A percentile compares a stretch with the other conserved stretches of the same genome.
Conservation (phyloP, 2,329 filamentous ascomycete species). For the Claviceps sp. region DNA sequence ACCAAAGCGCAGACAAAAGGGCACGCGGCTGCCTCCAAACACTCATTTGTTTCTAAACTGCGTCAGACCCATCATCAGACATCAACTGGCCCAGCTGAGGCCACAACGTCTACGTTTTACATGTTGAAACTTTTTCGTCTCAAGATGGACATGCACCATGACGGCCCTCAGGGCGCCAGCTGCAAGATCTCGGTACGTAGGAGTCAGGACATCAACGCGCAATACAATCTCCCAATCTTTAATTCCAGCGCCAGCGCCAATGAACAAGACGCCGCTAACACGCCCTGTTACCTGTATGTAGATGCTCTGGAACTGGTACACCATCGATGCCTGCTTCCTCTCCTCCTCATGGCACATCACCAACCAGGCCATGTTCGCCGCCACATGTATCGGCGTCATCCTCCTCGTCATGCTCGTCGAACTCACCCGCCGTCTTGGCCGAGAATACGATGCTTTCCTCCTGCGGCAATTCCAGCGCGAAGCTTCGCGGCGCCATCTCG, state of each 20-base stretch:
- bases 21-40: too few relatives aligned
- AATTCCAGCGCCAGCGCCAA: not conserved
- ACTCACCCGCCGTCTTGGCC: slow-evolving; percentile 52
- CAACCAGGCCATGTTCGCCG: slow-evolving; percentile 60
- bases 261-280: not conserved
- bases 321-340: slow-evolving; percentile 60
- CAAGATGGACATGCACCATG: slow-evolving; percentile 13
- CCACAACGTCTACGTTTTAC: not conserved
- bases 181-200: slow-evolving; percentile 22
- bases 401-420: slow-evolving; percentile 60
- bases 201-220: not conserved
- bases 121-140: too few relatives aligned
- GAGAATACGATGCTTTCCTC: slow-evolving; percentile 58
- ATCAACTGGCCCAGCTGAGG: not conserved
- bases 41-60: too few relatives aligned
- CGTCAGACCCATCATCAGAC: too few relatives aligned
- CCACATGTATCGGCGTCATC: slow-evolving; percentile 63
- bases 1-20: too few relatives aligned
- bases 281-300: too few relatives aligned
- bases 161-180: slow-evolving; percentile 9
- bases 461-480: slow-evolving; percentile 33
- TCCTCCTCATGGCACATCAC: slow-evolving; percentile 56
- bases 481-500: slow-evolving; percentile 10
- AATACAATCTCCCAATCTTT: not conserved
- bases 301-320: slow-evolving; percentile 75